Evolutionary conservation across 257 asterid genomes (phyloP).

Genomic region (Rehmannia glutinosa): DNA sequence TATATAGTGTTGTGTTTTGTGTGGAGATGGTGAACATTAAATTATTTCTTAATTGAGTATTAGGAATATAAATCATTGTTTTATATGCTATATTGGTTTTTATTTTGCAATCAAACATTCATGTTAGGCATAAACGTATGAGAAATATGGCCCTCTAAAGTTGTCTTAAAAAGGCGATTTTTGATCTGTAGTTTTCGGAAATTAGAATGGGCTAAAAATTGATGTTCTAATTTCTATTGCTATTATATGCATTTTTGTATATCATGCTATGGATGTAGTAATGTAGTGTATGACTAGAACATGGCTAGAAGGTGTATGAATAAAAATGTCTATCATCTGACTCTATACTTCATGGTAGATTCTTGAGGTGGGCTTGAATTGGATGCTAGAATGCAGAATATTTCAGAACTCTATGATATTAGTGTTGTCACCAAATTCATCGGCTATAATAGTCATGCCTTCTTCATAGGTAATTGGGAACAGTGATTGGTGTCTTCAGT

Average conservation of each 20-base stretch:
- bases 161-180: neutral
- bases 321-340: neutral
- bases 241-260: neutral
- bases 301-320: neutral
- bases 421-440: neutral
- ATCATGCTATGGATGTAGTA: neutral
- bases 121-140: neutral
- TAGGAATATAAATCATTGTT: neutral
- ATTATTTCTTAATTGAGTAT: neutral
- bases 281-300: neutral
- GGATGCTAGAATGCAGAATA: neutral
- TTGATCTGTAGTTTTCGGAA: neutral
- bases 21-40: neutral
- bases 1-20: constrained; percentile 19
- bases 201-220: neutral
- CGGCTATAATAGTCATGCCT: neutral
- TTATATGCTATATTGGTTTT: constrained; percentile 3
- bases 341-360: constrained; percentile 10
- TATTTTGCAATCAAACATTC: neutral
- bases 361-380: constrained; percentile 3
- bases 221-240: constrained; percentile 7
- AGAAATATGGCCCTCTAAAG: neutral
- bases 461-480: neutral
- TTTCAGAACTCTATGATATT: neutral
- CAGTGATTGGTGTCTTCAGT: neutral